phyloP scores from a whole-genome alignment of 495 filamentous ascomycete species.

The Aspergillus incahuasiensis region DNA sequence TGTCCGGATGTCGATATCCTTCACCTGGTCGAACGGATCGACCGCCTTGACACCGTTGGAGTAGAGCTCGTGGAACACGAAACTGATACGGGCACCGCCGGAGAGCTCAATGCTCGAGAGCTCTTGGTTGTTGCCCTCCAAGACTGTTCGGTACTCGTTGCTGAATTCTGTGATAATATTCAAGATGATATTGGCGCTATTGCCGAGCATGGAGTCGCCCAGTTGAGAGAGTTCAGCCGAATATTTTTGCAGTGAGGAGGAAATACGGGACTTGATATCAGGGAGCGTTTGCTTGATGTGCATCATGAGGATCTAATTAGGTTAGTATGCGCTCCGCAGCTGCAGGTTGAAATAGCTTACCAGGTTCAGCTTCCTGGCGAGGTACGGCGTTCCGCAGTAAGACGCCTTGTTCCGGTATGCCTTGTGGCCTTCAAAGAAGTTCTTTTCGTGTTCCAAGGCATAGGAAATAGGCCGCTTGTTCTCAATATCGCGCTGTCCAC shows the following conservation, averaged over 20 bases:
- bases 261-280: slow-evolving; percentile 95
- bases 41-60: slow-evolving; percentile 97
- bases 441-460: slow-evolving; percentile 90
- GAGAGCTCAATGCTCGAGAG: slow-evolving; percentile 91
- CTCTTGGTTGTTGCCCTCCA: slow-evolving; percentile 96
- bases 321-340: slow-evolving; percentile 2
- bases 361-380: slow-evolving; percentile 94
- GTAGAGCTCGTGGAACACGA: slow-evolving; percentile 98
- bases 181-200: slow-evolving; percentile 90
- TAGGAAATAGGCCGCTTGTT: slow-evolving; percentile 91
- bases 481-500: slow-evolving; percentile 98
- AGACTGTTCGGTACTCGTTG: slow-evolving; percentile 91
- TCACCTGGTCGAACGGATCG: slow-evolving; percentile 95
- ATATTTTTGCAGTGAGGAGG: slow-evolving; percentile 90
- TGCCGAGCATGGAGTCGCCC: slow-evolving; percentile 93
- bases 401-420: slow-evolving; percentile 97
- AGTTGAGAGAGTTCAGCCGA: slow-evolving; percentile 71
- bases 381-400: slow-evolving; percentile 96
- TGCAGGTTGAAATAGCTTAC: slow-evolving; percentile 36
- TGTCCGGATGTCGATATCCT: slow-evolving; percentile 95
- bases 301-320: slow-evolving; percentile 90
- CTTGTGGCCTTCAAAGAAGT: slow-evolving; percentile 98
- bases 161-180: slow-evolving; percentile 99
- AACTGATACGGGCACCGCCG: slow-evolving; percentile 96
- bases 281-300: slow-evolving; percentile 99